Base-by-base conservation (phyloP, 805 yeast species). In the Candida sphagnicola region DNA sequence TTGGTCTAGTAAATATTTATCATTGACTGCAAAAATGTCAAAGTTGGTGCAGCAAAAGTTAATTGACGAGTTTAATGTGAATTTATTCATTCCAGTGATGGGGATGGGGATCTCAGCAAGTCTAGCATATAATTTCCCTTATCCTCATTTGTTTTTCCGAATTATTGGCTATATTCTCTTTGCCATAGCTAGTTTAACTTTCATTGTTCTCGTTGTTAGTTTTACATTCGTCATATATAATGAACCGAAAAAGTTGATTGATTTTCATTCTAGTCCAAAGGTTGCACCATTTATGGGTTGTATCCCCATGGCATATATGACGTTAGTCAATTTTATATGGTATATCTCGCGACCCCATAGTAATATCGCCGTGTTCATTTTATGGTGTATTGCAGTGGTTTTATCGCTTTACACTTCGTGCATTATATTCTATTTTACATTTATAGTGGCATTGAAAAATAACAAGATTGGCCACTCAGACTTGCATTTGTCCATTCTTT, bases 41-140 rank as follows among this genome's bases (percentile, higher is more conserved):
- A n/a, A n/a, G n/a, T n/a, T n/a, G n/a, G n/a, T n/a, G n/a, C n/a
- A n/a, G n/a, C n/a, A n/a, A n/a, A n/a, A n/a, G n/a, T n/a, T n/a
- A 6, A 14, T 18, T 6, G 16, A 18, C 8, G 26, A 31, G 5
- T 31, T 31, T 15, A 10, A 8, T 5, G 25, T 25, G 5, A 8
- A 8, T 18, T 19, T 16, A 5, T 31, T 31, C 26, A 17, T 31
- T n/a, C 21, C 35, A 21, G 25, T 31, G 8, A 31, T 87, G 95
- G 95, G 95, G 2, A 73, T 80, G 3, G 95, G 95, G 1, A 83
- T 87, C 30, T 62, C 85, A 1, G 64, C 83, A 3, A 53, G 74
- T 26, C 60, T 85, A 4, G 63, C 87, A 28, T 72, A 76, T 56
- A 54, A 64, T 21, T 86, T 82, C 54, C 86, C 95, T 0, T 82